Base-by-base conservation (phyloP, 306 rosid species). In the Morella rubra region DNA sequence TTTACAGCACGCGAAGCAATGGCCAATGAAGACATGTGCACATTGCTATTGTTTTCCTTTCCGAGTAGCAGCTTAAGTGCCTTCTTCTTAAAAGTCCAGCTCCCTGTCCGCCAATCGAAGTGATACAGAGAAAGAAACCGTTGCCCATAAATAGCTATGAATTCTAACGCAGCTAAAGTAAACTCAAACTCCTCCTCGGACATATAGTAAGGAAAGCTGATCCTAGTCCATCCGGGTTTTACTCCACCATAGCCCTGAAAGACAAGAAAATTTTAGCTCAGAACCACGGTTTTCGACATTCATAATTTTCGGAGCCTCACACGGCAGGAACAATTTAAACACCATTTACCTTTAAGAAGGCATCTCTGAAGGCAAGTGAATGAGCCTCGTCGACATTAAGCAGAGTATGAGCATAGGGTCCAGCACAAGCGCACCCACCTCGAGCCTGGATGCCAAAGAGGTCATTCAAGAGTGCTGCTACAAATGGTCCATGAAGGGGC, bases 371-470 rank as follows among this genome's bases (percentile, higher is more conserved):
- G 50, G 82, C 87, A 46, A 69, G 91, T 1, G 96, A 91, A 50
- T 73, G 71, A 37, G 71, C 11, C 53, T 87, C 73, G 74, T 84
- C 85, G 80, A 94, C 77, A 27, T 79, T 54, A 70, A 94, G 98
- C 82, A 94, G 81, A 8, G 27, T 11, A 49, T 94, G 98, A 44
- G 91, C 98, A 53, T 91, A 91, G 8, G 96, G 98, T 42, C 93
- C 98, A n/a, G 98, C 97, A 75, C 97, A 94, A 42, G 88, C 91
- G 69, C 98, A 91, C 9, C 97, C 96, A 2, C 98, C 98, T 32
- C 96, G 76, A 77, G 97, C 90, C 79, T 91, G 97, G 58, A 94
- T 89, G 37, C 98, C 98, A 41, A 94, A 94, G 27, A 90, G 77
- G 74, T 91, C 97, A 82, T 87, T 94, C 44, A 94, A 89, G 19